A percentile compares a stretch with the other conserved stretches of the same genome.
Conservation (phyloP, 2,329 filamentous ascomycete genomes). For the Septoria linicola region DNA sequence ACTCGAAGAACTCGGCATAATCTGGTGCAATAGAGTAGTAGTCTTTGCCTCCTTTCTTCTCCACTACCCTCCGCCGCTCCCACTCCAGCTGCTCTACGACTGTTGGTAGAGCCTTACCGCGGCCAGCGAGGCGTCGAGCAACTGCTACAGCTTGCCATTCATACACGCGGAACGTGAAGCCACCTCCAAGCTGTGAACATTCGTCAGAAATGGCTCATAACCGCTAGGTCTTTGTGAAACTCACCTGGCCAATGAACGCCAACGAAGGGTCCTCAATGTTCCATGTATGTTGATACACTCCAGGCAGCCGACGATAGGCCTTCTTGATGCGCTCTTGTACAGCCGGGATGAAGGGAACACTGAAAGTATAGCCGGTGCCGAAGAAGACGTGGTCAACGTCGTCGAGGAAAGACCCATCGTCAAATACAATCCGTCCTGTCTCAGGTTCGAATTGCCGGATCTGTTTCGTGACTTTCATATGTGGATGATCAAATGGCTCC, state of each 20-base stretch:
- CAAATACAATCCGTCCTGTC: slow-evolving; percentile 7
- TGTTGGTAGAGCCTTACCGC: slow-evolving; percentile 1
- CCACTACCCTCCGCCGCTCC: not conserved
- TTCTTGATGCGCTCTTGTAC: slow-evolving; percentile 1
- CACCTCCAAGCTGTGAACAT: not conserved
- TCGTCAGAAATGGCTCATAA: too few species aligned
- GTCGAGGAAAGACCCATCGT: not conserved
- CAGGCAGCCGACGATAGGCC: not conserved
- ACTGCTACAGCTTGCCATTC: slow-evolving; percentile 10
- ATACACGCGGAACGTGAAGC: slow-evolving; percentile 5
- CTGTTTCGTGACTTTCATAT: slow-evolving; percentile 1
- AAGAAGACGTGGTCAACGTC: slow-evolving; percentile 6
- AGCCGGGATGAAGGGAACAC: not conserved
- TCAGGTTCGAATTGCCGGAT: not conserved
- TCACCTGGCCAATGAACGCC: slow-evolving; percentile 5
- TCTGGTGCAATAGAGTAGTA: slow-evolving; percentile 9
- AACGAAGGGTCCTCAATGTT: slow-evolving; percentile 3
- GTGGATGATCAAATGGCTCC: slow-evolving; percentile 5
- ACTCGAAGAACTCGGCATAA: slow-evolving; percentile 4
- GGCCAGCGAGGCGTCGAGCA: slow-evolving; percentile 1
- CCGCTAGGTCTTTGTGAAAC: too few species aligned
- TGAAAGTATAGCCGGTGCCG: slow-evolving; percentile 9
- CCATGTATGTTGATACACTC: slow-evolving; percentile 9
- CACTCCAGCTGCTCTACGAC: slow-evolving; percentile 4
- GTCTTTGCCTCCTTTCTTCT: slow-evolving; percentile 10